Base-by-base conservation (phyloP, 352 stramenopile genomes). In the Phytophthora pinifolia region DNA sequence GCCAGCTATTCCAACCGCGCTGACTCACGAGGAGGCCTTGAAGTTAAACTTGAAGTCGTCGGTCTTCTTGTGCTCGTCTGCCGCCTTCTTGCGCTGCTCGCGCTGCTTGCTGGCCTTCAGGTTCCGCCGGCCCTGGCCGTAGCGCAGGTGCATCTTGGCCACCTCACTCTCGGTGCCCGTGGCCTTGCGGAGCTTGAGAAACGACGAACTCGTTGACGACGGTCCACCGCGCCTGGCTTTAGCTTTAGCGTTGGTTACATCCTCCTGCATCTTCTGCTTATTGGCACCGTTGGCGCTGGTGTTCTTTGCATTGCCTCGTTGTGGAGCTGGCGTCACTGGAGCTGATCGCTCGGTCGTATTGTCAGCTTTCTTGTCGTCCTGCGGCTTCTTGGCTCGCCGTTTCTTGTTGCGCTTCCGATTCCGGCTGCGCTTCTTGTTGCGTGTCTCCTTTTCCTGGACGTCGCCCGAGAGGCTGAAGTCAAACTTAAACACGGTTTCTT, bases 121-220 rank as follows among this genome's bases (percentile, higher is more conserved):
- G 35, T 89, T 88, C 33, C 76, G 76, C 6, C 74, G 66, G 9
- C 79, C 79, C 9, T 73, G 68, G 15, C 79, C 79, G 43, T 89
- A 89, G 17, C 69, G 72, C 13, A 89, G 65, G 25, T 89, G 79
- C 79, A 89, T 89, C 56, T 80, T 82, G 17, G 75, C 71, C 31
- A 87, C 54, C 60, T 89, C 79, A 4, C 73, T 84, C 58, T 89
- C 79, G 36, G 68, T 79, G 38, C 73, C 79, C 35, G 71, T 83
- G 7, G 77, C 70, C 32, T 88, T 88, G 17, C 73, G 70, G 32
- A 89, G 57, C 50, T 74, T 84, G 6, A 89, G 22, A 30, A 87
- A 84, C 3, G 75, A 72, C n/a, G 69, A 62, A 2, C 20, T 25
- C 20, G 20, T 25, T 3, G 20, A 25, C 20, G 20, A 25, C 20